Percentiles rank a stretch among this genome's conserved stretches.
phyloP scores from a whole-genome alignment of 192 early-diverging fungal genomes.

The Pilaira anomala region DNA sequence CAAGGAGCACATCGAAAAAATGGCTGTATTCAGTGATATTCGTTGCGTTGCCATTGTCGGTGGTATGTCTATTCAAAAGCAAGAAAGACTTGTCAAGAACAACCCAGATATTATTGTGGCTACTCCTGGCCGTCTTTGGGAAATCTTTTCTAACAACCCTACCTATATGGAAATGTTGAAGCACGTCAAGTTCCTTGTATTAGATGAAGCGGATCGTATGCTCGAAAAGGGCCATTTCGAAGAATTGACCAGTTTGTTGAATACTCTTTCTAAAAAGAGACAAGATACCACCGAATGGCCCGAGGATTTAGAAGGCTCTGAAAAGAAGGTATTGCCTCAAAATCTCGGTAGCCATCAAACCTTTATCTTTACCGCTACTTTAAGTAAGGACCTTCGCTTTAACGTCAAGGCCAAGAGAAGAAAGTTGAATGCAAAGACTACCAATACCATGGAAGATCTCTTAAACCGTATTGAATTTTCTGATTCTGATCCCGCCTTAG shows the following conservation, averaged over 20 bases:
- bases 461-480: conserved; percentile 72
- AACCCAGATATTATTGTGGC: conserved; percentile 75
- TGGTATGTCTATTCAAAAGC: conserved; percentile 93
- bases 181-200: conserved; percentile 64
- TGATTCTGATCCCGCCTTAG: conserved; percentile 67
- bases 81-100: conserved; percentile 65
- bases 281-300: conserved; percentile 33
- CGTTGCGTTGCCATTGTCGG: conserved; percentile 78
- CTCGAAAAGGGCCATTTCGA: conserved; percentile 75
- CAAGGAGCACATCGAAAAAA: conserved; percentile 69
- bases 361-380: conserved; percentile 91
- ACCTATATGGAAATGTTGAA: conserved; percentile 38
- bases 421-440: conserved; percentile 16
- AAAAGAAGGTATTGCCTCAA: background rate
- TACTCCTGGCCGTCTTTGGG: conserved; percentile 79
- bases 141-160: conserved; percentile 56
- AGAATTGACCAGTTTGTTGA: conserved; percentile 65
- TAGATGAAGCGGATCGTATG: conserved; percentile 86
- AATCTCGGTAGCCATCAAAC: conserved; percentile 62
- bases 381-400: conserved; percentile 53
- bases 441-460: conserved; percentile 57
- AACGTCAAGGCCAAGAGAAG: conserved; percentile 46
- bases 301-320: conserved; percentile 19
- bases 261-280: conserved; percentile 41
- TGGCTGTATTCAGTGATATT: conserved; percentile 40